Percentiles rank a stretch among this genome's conserved stretches.
These are phyloP conservation scores for Strigomonas galati DNA, from an alignment of 208 protist genomes.

Conservation along the genomic window DNA sequence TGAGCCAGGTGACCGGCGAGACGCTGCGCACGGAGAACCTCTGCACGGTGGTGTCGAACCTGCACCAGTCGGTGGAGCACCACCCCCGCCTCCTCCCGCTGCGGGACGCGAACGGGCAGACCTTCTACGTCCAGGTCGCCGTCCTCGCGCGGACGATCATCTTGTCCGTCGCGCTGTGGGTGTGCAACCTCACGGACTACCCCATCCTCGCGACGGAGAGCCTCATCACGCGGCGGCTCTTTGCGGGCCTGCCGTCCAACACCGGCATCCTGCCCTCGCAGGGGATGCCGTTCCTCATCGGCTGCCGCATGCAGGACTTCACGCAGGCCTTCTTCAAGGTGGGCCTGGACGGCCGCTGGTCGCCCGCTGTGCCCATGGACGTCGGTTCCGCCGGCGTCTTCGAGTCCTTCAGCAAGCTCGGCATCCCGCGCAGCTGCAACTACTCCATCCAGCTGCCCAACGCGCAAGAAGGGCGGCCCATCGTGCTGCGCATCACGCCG, in stretches of 20 bases:
- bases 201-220: constrained; percentile 63
- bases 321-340: constrained; percentile 52
- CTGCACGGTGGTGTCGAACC: constrained; percentile 27
- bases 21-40: constrained; percentile 36
- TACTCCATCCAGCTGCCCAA: constrained; percentile 73
- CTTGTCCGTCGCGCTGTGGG: constrained; percentile 72
- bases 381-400: constrained; percentile 65
- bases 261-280: constrained; percentile 76
- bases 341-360: constrained; percentile 72
- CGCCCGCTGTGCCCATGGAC: constrained; percentile 43
- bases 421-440: constrained; percentile 71
- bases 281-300: constrained; percentile 69
- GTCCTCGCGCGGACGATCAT: constrained; percentile 66
- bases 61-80: constrained; percentile 41
- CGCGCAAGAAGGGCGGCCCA: constrained; percentile 55
- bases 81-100: constrained; percentile 54
- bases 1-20: constrained; percentile 66
- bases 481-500: constrained; percentile 64
- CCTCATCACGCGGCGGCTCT: constrained; percentile 38
- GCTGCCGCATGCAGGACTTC: constrained; percentile 49
- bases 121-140: constrained; percentile 65
- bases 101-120: constrained; percentile 41
- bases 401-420: constrained; percentile 34
- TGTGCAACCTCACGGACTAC: constrained; percentile 79
- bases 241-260: constrained; percentile 47